Evolutionary conservation across 768 basidiomycete genomes (phyloP).

Genomic region (Pulveroboletus sp.): DNA sequence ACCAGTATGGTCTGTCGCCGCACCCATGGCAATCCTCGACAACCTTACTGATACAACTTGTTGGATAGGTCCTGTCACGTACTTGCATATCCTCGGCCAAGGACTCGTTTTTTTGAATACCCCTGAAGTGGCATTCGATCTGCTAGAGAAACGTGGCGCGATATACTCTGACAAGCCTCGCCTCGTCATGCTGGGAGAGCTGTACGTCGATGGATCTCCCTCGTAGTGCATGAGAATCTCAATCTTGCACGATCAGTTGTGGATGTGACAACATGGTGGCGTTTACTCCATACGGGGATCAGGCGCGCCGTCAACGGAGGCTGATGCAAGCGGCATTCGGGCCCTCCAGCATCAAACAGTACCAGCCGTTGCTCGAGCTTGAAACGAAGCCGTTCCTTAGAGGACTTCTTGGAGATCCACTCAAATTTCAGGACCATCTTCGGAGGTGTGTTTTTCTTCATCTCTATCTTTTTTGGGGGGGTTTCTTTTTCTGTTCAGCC

Average conservation of each 20-base stretch:
- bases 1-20: conserved; percentile 53
- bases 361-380: conserved; percentile 55
- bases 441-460: conserved; percentile 25
- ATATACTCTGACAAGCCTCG: conserved; percentile 76
- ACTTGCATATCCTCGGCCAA: conserved; percentile 64
- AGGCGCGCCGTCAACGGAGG: conserved; percentile 60
- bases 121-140: conserved; percentile 53
- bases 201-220: conserved; percentile 41
- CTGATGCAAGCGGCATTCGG: conserved; percentile 67
- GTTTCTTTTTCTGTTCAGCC: too few relatives aligned
- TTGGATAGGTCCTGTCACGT: conserved; percentile 52
- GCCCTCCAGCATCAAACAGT: conserved; percentile 47
- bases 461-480: not conserved
- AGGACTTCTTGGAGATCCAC: conserved; percentile 45
- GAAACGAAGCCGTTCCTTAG: conserved; percentile 58
- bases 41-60: not conserved
- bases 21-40: too few relatives aligned
- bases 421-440: conserved; percentile 34
- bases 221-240: not conserved
- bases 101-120: conserved; percentile 67
- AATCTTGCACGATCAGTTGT: conserved; percentile 32
- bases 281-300: conserved; percentile 65
- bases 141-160: conserved; percentile 67
- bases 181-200: conserved; percentile 67
- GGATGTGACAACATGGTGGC: conserved; percentile 73